Evolutionary conservation across 1,284 basidiomycete genomes (phyloP).

Genomic region (Pseudozyma flocculosa): DNA sequence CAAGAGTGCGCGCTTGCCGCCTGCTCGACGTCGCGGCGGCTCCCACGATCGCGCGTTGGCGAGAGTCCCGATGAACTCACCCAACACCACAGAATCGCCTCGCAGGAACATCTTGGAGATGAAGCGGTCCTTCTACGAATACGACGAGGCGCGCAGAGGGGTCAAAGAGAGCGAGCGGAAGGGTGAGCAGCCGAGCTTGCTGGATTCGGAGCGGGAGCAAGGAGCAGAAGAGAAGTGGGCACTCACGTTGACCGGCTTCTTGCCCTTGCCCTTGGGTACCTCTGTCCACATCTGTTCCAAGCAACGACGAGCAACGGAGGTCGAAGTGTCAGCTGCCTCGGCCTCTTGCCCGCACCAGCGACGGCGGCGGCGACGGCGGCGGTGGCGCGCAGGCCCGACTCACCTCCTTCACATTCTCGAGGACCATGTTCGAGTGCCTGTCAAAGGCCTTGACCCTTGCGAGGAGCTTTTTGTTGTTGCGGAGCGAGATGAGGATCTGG

Average conservation of each 20-base stretch:
- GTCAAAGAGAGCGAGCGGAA: too few relatives aligned
- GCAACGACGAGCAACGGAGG: background rate
- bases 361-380: too few relatives aligned
- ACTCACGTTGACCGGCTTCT: constrained; percentile 83
- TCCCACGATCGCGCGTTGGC: too few relatives aligned
- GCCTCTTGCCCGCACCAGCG: too few relatives aligned
- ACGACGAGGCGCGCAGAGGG: constrained; percentile 2
- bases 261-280: constrained; percentile 93
- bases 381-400: too few relatives aligned
- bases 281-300: constrained; percentile 94
- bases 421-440: constrained; percentile 93
- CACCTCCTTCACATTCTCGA: constrained; percentile 57
- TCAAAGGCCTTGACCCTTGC: constrained; percentile 99
- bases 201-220: too few relatives aligned
- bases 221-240: too few relatives aligned
- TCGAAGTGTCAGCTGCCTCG: background rate
- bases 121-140: constrained; percentile 70
- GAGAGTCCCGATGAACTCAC: constrained; percentile 2
- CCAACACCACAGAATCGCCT: constrained; percentile 56
- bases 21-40: too few relatives aligned
- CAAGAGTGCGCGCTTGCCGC: too few relatives aligned
- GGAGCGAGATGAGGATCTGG: constrained; percentile 92
- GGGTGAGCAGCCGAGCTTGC: too few relatives aligned
- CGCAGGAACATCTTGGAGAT: constrained; percentile 90
- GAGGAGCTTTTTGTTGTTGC: constrained; percentile 98